phyloP scores from a whole-genome alignment of 352 stramenopile genomes.

The Phytophthora nicotianae region DNA sequence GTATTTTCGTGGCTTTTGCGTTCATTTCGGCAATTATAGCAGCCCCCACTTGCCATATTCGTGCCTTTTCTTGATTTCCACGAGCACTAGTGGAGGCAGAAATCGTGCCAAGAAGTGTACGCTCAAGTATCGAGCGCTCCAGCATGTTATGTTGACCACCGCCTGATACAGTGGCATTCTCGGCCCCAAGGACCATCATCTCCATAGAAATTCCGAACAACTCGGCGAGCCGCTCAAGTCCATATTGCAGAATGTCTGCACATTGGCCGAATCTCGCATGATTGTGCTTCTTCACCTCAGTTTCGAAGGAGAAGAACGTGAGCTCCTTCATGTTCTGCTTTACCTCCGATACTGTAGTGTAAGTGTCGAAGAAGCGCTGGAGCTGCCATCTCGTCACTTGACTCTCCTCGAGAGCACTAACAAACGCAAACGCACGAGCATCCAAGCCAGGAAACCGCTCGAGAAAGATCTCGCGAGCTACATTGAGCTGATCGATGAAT shows the following conservation, averaged over 20 bases:
- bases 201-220: constrained; percentile 56
- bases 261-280: constrained; percentile 44
- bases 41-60: constrained; percentile 33
- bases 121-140: constrained; percentile 13
- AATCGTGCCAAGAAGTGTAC: constrained; percentile 25
- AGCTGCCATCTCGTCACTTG: constrained; percentile 69
- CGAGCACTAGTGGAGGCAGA: constrained; percentile 17
- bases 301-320: constrained; percentile 53
- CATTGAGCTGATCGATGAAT: constrained; percentile 44
- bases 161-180: constrained; percentile 1
- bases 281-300: constrained; percentile 58
- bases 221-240: constrained; percentile 63
- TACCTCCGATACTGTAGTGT: constrained; percentile 62
- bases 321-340: constrained; percentile 64
- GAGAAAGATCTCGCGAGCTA: constrained; percentile 66
- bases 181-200: constrained; percentile 34
- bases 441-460: constrained; percentile 69
- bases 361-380: constrained; percentile 58
- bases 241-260: constrained; percentile 64
- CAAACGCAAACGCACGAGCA: constrained; percentile 62
- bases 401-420: constrained; percentile 44
- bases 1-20: constrained; percentile 38
- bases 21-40: constrained; percentile 47
- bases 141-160: background rate
- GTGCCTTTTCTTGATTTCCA: constrained; percentile 34